Evolutionary conservation across 164 flowering plant species (phyloP).

Genomic region (Piper betle): DNA sequence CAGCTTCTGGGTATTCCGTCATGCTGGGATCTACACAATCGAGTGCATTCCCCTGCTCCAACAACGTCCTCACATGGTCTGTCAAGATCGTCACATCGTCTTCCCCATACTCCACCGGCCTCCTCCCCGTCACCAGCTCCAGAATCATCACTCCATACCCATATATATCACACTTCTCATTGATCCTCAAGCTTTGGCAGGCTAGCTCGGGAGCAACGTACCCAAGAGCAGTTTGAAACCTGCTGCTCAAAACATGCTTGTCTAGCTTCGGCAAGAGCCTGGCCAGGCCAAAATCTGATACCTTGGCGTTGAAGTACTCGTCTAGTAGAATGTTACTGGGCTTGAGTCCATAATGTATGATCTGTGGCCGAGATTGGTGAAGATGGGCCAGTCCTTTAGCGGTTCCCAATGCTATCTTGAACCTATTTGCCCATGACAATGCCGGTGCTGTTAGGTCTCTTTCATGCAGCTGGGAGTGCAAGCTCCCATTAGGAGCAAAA

Average conservation of each 20-base stretch:
- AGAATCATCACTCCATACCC: constrained; percentile 73
- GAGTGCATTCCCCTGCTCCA: constrained; percentile 71
- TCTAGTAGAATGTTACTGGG: constrained; percentile 88
- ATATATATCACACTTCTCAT: constrained; percentile 82
- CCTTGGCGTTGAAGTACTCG: constrained; percentile 46
- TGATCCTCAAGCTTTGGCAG: constrained; percentile 77
- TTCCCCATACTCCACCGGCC: constrained; percentile 89
- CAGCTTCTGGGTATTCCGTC: constrained; percentile 67
- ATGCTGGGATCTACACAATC: constrained; percentile 71
- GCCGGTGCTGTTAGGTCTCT: constrained; percentile 35
- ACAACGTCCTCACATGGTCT: constrained; percentile 58
- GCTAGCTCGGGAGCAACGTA: constrained; percentile 91
- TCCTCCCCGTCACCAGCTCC: constrained; percentile 77
- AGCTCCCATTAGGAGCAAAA: constrained; percentile 58
- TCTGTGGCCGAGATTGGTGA: constrained; percentile 78
- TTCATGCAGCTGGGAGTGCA: constrained; percentile 56
- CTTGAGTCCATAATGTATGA: constrained; percentile 74
- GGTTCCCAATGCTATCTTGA: constrained; percentile 63
- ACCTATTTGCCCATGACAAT: constrained; percentile 60
- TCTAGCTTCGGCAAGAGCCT: constrained; percentile 67
- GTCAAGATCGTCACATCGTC: constrained; percentile 65
- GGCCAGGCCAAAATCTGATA: constrained; percentile 78
- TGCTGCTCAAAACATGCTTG: constrained; percentile 42
- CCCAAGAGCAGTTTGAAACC: constrained; percentile 72
- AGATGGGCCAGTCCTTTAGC: constrained; percentile 85